Evolutionary conservation across 2,329 filamentous ascomycete genomes (phyloP).

Genomic region (Colletotrichum cordylinicola): DNA sequence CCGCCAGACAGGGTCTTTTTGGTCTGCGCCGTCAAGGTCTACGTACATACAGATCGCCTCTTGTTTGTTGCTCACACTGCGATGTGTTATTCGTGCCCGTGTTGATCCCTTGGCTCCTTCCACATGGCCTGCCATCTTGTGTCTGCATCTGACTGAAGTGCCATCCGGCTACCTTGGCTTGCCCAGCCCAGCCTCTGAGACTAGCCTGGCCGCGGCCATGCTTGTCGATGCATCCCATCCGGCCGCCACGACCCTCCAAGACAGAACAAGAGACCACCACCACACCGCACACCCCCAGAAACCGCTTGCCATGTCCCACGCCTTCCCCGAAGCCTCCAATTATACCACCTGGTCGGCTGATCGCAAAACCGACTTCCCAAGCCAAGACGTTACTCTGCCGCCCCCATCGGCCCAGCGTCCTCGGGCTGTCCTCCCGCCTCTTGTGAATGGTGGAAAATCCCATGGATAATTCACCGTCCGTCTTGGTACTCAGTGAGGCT

Average conservation of each 20-base stretch:
- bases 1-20: background rate
- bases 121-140: background rate
- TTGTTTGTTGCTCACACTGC: background rate
- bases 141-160: background rate
- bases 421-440: background rate
- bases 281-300: background rate
- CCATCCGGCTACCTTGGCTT: background rate
- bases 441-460: slow-evolving; percentile 25
- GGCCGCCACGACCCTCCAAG: background rate
- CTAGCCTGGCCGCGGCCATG: background rate
- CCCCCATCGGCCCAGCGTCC: slow-evolving; percentile 8
- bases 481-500: slow-evolving; percentile 23
- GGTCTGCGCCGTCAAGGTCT: background rate
- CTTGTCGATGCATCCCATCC: slow-evolving; percentile 9
- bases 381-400: slow-evolving; percentile 15
- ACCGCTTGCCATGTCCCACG: slow-evolving; percentile 3
- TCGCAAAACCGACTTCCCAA: background rate
- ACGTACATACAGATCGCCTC: background rate
- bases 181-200: background rate
- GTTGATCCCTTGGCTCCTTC: background rate
- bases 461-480: slow-evolving; percentile 23
- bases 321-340: slow-evolving; percentile 15
- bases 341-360: slow-evolving; percentile 5
- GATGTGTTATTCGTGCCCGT: background rate
- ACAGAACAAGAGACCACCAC: background rate